Evolutionary conservation across 345 rosid genomes (phyloP).

Genomic region (Eucalyptus curtisii): DNA sequence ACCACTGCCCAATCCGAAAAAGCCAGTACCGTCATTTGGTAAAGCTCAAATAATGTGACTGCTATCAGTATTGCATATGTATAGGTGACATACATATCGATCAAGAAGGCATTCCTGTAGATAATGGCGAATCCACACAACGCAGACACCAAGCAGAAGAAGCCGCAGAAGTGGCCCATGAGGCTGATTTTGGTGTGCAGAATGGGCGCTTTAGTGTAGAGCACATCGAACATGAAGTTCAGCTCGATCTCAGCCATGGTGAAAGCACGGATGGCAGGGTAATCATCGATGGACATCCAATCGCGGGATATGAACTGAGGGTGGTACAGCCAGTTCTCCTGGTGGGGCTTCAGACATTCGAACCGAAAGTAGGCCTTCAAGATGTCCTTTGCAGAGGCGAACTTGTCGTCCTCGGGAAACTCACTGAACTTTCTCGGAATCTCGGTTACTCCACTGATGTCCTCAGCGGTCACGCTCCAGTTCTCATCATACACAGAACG

Average conservation of each 20-base stretch:
- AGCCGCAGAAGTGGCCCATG: background rate
- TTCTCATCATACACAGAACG: background rate
- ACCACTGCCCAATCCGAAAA: background rate
- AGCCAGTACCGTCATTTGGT: background rate
- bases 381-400: background rate
- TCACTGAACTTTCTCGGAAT: accelerated
- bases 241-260: background rate
- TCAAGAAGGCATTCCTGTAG: background rate
- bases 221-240: background rate
- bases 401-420: background rate
- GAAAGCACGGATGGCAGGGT: background rate
- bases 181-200: background rate
- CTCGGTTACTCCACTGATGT: background rate
- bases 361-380: background rate
- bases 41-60: background rate
- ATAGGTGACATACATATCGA: background rate
- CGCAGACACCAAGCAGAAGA: background rate
- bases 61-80: background rate
- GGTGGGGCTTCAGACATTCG: background rate
- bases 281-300: background rate
- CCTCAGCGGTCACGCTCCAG: background rate
- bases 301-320: background rate
- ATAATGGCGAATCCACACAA: background rate
- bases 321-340: background rate
- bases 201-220: background rate